Conservation (phyloP, 768 basidiomycete genomes). For the Leccinellum albellum region DNA sequence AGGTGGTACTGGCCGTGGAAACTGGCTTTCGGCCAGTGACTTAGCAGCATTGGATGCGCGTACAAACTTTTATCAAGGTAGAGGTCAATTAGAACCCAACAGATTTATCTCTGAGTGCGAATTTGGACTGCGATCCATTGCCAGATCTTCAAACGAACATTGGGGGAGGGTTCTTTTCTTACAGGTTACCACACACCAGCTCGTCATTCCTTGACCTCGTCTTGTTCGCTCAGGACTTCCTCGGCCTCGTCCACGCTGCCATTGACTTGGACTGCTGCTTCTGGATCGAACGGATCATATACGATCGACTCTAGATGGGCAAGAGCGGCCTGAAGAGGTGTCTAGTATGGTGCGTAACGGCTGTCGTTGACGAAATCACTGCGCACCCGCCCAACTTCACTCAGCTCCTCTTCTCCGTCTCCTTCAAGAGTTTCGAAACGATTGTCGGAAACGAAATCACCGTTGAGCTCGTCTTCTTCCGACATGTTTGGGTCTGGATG, state of each 20-base stretch:
- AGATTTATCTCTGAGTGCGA: not conserved
- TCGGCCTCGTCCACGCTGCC: slow-evolving; percentile 13
- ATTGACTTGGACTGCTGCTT: slow-evolving; percentile 10
- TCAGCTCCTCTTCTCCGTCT: slow-evolving; percentile 67
- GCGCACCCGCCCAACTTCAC: slow-evolving; percentile 91
- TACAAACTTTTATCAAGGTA: too few species aligned
- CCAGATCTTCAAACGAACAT: not conserved
- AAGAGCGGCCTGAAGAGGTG: slow-evolving; percentile 64
- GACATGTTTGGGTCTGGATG: slow-evolving; percentile 63
- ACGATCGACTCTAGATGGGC: slow-evolving; percentile 82
- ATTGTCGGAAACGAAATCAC: slow-evolving; percentile 52
- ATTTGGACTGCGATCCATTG: not conserved
- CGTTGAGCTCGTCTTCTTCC: slow-evolving; percentile 47
- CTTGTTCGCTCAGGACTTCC: slow-evolving; percentile 12
- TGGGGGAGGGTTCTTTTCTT: not conserved
- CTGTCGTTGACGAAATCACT: slow-evolving; percentile 75
- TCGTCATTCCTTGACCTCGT: slow-evolving; percentile 10
- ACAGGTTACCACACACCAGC: not conserved
- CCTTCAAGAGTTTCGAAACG: slow-evolving; percentile 49
- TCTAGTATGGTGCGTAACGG: slow-evolving; percentile 87
- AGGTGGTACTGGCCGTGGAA: not conserved
- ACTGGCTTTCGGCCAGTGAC: not conserved
- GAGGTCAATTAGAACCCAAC: too few species aligned
- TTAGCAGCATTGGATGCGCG: not conserved
- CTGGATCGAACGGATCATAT: slow-evolving; percentile 43